Evolutionary conservation across 257 asterid genomes (phyloP).

Genomic region (Leonotis leonurus): DNA sequence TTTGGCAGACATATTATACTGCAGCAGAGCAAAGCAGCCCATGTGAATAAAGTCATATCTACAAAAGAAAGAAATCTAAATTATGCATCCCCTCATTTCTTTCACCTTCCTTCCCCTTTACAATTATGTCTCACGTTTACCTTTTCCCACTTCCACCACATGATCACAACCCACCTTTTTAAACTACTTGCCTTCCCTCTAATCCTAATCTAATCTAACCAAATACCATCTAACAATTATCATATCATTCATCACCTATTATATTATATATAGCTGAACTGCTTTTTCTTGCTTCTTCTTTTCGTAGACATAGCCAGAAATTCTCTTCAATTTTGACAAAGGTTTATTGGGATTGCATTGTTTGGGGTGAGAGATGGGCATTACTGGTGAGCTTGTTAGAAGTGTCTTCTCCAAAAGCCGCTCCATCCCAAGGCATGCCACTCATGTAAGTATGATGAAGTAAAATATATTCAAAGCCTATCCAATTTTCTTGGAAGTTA

Average conservation of each 20-base stretch:
- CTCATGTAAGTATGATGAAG: background rate
- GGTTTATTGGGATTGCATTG: slow-evolving; percentile 18
- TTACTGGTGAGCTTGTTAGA: slow-evolving; percentile 37
- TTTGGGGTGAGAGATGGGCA: slow-evolving; percentile 29
- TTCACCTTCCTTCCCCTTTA: slow-evolving; percentile 4
- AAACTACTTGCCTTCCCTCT: slow-evolving; percentile 14
- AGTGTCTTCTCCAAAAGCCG: slow-evolving; percentile 37
- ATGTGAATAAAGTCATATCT: slow-evolving; percentile 33
- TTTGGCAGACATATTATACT: slow-evolving; percentile 24
- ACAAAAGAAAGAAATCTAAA: slow-evolving; percentile 17
- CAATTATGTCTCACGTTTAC: slow-evolving; percentile 29
- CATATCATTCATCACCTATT: slow-evolving; percentile 5
- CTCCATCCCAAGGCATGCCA: slow-evolving; percentile 8
- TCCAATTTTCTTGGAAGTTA: background rate
- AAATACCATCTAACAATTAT: too few species aligned
- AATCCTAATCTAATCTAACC: background rate
- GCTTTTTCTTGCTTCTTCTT: background rate
- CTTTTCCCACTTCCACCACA: slow-evolving; percentile 41
- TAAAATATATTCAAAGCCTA: background rate
- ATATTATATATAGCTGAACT: slow-evolving; percentile 18
- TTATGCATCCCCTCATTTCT: slow-evolving; percentile 21
- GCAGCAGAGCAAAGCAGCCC: too few species aligned
- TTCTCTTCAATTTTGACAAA: background rate
- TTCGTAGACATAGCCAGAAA: background rate
- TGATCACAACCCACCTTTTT: background rate